These are phyloP conservation scores for Lepidium aucheri DNA, from an alignment of 345 rosid genomes.

Conservation along the genomic window DNA sequence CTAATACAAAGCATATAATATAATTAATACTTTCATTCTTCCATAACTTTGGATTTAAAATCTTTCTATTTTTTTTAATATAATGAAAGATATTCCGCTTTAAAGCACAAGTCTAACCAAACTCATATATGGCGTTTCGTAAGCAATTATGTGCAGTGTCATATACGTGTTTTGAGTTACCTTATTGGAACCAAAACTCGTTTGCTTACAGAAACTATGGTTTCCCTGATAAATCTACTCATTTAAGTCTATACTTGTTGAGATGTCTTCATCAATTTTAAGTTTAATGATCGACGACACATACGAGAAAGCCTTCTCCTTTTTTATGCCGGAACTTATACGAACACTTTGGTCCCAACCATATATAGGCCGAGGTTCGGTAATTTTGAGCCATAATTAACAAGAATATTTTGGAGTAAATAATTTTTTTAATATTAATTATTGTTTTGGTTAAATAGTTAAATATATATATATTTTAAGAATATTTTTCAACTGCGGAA, in stretches of 20 bases:
- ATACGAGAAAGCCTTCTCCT: background rate
- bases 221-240: slow-evolving; percentile 11
- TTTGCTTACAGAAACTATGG: slow-evolving; percentile 3
- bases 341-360: slow-evolving; percentile 23
- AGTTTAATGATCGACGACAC: slow-evolving; percentile 11
- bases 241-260: slow-evolving; percentile 16
- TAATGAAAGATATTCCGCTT: background rate
- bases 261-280: slow-evolving; percentile 19
- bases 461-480: too few species aligned
- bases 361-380: background rate
- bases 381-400: background rate
- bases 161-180: background rate
- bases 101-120: slow-evolving; percentile 18
- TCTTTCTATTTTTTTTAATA: background rate
- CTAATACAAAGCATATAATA: slow-evolving; percentile 1
- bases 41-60: background rate
- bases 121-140: slow-evolving; percentile 16
- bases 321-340: slow-evolving; percentile 22
- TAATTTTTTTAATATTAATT: too few species aligned
- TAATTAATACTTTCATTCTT: background rate
- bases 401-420: background rate
- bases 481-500: too few species aligned
- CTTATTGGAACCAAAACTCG: slow-evolving; percentile 6
- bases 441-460: too few species aligned
- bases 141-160: background rate